A percentile compares a stretch with the other conserved stretches of the same genome.
These are phyloP conservation scores for Blakeslea trispora DNA, from an alignment of 371 early-diverging fungal genomes.

Conservation along the genomic window DNA sequence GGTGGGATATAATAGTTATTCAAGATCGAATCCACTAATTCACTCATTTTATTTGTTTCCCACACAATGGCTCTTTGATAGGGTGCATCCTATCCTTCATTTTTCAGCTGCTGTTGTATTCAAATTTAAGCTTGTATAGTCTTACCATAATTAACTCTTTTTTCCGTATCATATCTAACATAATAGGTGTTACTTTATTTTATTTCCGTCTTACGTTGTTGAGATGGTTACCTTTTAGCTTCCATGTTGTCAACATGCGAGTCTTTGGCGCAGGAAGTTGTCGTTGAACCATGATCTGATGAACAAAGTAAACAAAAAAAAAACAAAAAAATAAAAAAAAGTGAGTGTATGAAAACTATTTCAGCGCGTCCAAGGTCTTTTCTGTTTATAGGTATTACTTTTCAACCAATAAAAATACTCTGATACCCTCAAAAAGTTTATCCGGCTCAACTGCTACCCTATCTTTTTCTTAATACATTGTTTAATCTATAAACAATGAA, in stretches of 20 bases:
- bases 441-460: too few species aligned
- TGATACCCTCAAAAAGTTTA: too few species aligned
- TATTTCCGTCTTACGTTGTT: too few species aligned
- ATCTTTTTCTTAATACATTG: too few species aligned
- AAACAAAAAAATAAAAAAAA: not conserved
- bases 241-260: constrained; percentile 8
- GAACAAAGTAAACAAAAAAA: constrained; percentile 2
- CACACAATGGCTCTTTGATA: constrained; percentile 46
- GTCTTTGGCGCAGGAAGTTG: constrained; percentile 1
- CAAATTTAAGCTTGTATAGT: not conserved
- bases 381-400: too few species aligned
- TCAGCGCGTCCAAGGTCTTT: too few species aligned
- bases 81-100: constrained; percentile 30
- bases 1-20: constrained; percentile 44
- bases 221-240: constrained; percentile 15
- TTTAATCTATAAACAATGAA: too few species aligned
- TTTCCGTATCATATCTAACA: constrained; percentile 11
- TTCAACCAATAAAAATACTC: too few species aligned
- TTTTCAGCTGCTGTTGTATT: not conserved
- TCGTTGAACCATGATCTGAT: not conserved
- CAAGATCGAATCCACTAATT: constrained; percentile 38
- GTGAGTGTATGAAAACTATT: too few species aligned
- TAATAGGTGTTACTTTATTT: not conserved
- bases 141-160: constrained; percentile 12
- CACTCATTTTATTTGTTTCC: constrained; percentile 31